Evolutionary conservation across 2,329 filamentous ascomycete species (phyloP).

Genomic region (Calcarisporium arbuscula): DNA sequence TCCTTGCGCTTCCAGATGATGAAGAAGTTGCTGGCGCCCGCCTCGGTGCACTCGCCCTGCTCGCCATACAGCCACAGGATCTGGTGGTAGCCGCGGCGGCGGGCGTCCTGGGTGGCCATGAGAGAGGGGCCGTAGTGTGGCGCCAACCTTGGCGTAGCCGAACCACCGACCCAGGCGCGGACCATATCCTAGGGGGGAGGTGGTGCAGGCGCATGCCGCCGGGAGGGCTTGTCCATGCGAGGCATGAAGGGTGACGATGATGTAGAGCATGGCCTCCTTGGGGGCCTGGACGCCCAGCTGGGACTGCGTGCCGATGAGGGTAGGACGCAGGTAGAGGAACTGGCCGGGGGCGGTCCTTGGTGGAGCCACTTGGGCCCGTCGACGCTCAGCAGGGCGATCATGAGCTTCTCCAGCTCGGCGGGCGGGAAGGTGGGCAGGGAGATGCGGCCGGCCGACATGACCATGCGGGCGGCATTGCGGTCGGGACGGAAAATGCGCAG

Average conservation of each 20-base stretch:
- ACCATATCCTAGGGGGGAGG: slow-evolving; percentile 75
- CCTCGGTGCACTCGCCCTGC: slow-evolving; percentile 77
- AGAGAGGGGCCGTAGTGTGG: slow-evolving; percentile 88
- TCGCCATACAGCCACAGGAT: slow-evolving; percentile 88
- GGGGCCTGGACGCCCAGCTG: slow-evolving; percentile 78
- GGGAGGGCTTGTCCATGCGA: slow-evolving; percentile 39
- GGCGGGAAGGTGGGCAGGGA: slow-evolving; percentile 69
- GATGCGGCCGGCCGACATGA: slow-evolving; percentile 56
- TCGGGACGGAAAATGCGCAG: slow-evolving; percentile 73
- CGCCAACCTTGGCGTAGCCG: slow-evolving; percentile 85
- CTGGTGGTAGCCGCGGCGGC: slow-evolving; percentile 71
- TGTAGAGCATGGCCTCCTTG: slow-evolving; percentile 79
- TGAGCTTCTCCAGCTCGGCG: slow-evolving; percentile 65
- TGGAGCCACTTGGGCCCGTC: slow-evolving; percentile 79
- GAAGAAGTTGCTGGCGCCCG: slow-evolving; percentile 90
- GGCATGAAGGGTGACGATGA: slow-evolving; percentile 65
- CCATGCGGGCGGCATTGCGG: slow-evolving; percentile 62
- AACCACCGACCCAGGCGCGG: slow-evolving; percentile 92
- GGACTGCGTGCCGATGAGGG: slow-evolving; percentile 75
- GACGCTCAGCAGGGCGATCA: slow-evolving; percentile 62
- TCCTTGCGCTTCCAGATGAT: slow-evolving; percentile 60
- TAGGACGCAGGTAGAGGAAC: slow-evolving; percentile 81
- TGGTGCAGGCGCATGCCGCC: slow-evolving; percentile 69
- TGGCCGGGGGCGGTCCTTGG: slow-evolving; percentile 55
- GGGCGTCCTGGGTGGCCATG: slow-evolving; percentile 70